Percentiles rank a stretch among this genome's conserved stretches.
phyloP scores from a whole-genome alignment of 2,329 filamentous ascomycete species.

The Hypoxylon sp. region DNA sequence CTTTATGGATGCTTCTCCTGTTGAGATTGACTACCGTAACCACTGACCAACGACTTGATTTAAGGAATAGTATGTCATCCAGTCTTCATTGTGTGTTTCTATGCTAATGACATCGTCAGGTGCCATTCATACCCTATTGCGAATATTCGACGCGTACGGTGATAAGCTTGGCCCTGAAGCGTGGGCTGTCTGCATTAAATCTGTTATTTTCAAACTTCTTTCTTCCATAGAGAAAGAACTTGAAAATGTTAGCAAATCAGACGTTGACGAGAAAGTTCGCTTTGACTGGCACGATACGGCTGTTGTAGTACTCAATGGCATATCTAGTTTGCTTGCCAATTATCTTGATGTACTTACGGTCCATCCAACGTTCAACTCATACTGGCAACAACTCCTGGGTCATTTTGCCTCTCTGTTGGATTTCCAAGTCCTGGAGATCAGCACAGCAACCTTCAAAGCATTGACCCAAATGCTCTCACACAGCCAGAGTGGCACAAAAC shows the following conservation, averaged over 20 bases:
- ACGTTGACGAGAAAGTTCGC: conserved; percentile 60
- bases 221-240: conserved; percentile 76
- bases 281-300: conserved; percentile 81
- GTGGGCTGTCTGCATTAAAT: conserved; percentile 87
- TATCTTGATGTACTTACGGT: conserved; percentile 81
- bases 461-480: conserved; percentile 74
- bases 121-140: conserved; percentile 89
- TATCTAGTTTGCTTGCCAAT: conserved; percentile 79
- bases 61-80: conserved; percentile 76
- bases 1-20: conserved; percentile 84
- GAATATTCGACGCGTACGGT: conserved; percentile 93
- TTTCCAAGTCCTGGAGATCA: conserved; percentile 77
- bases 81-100: conserved; percentile 45
- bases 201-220: conserved; percentile 84
- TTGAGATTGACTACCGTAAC: conserved; percentile 80
- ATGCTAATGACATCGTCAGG: conserved; percentile 63
- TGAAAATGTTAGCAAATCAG: conserved; percentile 56
- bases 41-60: conserved; percentile 78
- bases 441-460: conserved; percentile 78
- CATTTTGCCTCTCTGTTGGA: conserved; percentile 77
- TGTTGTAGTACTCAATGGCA: conserved; percentile 79
- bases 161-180: conserved; percentile 82
- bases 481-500: conserved; percentile 60
- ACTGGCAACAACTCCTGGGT: conserved; percentile 82
- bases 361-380: conserved; percentile 75